These are phyloP conservation scores for Mycena sanguinolenta DNA, from an alignment of 768 basidiomycete species.

Conservation along the genomic window DNA sequence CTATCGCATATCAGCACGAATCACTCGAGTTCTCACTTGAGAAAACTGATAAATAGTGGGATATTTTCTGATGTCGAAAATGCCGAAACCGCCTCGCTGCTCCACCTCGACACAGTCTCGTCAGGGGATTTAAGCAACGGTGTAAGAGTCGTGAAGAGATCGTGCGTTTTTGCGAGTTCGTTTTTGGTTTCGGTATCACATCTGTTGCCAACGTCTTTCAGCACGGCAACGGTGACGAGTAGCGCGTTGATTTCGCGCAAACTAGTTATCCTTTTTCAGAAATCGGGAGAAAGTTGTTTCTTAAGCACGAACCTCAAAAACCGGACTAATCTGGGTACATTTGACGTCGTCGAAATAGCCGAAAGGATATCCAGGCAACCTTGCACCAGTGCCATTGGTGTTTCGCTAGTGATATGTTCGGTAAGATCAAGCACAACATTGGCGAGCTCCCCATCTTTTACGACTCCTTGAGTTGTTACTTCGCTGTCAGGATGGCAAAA, in stretches of 20 bases:
- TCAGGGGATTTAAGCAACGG: conserved; percentile 1
- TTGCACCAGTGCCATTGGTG: not conserved
- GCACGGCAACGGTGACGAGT: conserved; percentile 1
- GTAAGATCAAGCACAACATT: conserved; percentile 4
- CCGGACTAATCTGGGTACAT: not conserved
- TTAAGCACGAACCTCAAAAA: not conserved
- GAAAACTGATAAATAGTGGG: conserved; percentile 5
- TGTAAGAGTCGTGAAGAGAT: conserved; percentile 8
- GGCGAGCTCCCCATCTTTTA: conserved; percentile 2
- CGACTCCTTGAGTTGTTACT: not conserved
- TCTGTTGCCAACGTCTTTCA: not conserved
- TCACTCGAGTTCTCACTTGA: conserved; percentile 4
- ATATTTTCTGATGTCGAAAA: conserved; percentile 11
- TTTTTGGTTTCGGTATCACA: conserved; percentile 4
- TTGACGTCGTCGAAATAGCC: not conserved
- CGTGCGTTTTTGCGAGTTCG: conserved; percentile 3
- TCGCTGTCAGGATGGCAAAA: not conserved
- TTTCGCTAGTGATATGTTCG: not conserved
- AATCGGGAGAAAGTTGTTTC: not conserved
- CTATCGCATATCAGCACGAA: not conserved
- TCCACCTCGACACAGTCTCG: conserved; percentile 6
- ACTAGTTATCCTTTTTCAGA: not conserved
- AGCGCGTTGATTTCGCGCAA: conserved; percentile 1
- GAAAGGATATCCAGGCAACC: not conserved
- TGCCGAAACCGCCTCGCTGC: conserved; percentile 8